A percentile compares a stretch with the other conserved stretches of the same genome.
Evolutionary conservation across 2,329 filamentous ascomycete species (phyloP).

Genomic region (Colletotrichum incanum): DNA sequence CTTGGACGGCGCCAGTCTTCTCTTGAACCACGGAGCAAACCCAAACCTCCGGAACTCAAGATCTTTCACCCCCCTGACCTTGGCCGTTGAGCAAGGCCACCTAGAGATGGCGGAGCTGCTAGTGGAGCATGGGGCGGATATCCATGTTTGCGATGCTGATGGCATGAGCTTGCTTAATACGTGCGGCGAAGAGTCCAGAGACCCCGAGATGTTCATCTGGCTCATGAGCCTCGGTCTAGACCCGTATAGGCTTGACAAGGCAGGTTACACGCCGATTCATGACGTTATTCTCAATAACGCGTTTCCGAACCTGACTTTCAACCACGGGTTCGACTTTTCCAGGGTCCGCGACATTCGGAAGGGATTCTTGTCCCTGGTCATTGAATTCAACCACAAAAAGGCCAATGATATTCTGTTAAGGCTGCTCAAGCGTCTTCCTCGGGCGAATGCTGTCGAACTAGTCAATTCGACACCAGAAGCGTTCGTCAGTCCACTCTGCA

Average conservation of each 20-base stretch:
- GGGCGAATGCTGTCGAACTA: neutral
- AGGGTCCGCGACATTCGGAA: slow-evolving; percentile 20
- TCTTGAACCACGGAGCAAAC: slow-evolving; percentile 9
- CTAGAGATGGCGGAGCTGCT: slow-evolving; percentile 50
- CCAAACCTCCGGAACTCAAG: neutral
- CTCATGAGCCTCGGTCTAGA: slow-evolving; percentile 36
- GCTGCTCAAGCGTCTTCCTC: slow-evolving; percentile 27
- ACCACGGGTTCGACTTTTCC: slow-evolving; percentile 36
- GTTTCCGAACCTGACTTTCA: slow-evolving; percentile 6
- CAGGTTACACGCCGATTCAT: slow-evolving; percentile 30
- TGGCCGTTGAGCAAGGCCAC: slow-evolving; percentile 36
- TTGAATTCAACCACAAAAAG: slow-evolving; percentile 19
- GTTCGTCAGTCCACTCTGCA: slow-evolving; percentile 37
- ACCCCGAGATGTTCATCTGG: slow-evolving; percentile 39
- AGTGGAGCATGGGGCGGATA: slow-evolving; percentile 48
- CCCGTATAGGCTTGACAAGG: slow-evolving; percentile 37
- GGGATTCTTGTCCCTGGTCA: slow-evolving; percentile 16
- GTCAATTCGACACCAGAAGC: slow-evolving; percentile 10
- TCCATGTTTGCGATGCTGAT: slow-evolving; percentile 13
- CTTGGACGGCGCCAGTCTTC: neutral
- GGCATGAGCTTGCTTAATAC: slow-evolving; percentile 31
- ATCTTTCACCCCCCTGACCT: neutral
- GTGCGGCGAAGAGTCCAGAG: slow-evolving; percentile 21
- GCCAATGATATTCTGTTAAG: neutral
- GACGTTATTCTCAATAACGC: neutral